Conservation (phyloP, 2,329 filamentous ascomycete species). For the Fonsecaea pedrosoi region DNA sequence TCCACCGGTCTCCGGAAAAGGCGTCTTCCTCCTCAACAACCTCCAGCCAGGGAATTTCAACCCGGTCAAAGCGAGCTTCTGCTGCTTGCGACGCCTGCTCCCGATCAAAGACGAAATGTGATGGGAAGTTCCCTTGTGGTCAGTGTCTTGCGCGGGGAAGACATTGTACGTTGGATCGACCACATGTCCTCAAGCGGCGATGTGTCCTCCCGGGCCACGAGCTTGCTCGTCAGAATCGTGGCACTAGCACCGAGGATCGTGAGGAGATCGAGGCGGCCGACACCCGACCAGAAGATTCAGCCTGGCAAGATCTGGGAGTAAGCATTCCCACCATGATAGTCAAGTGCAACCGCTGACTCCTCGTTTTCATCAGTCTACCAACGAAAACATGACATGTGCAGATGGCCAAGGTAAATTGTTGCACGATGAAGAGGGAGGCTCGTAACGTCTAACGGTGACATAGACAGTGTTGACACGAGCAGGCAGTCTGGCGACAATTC, state of each 20-base stretch:
- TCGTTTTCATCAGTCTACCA: neutral
- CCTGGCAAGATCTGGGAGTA: neutral
- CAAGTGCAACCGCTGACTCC: neutral
- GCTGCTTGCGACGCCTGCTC: slow-evolving; percentile 5
- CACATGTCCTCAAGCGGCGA: slow-evolving; percentile 5
- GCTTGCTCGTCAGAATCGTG: neutral
- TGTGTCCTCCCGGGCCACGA: neutral
- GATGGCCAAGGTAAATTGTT: neutral
- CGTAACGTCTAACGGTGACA: neutral
- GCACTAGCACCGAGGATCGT: neutral
- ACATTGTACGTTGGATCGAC: neutral
- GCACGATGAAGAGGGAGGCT: neutral
- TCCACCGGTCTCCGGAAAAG: neutral
- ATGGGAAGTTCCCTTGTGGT: neutral
- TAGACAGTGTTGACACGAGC: neutral
- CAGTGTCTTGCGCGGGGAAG: slow-evolving; percentile 2
- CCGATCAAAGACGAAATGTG: slow-evolving; percentile 5
- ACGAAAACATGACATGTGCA: neutral
- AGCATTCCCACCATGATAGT: neutral
- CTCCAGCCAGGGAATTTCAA: neutral
- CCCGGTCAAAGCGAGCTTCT: slow-evolving; percentile 5
- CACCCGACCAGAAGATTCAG: neutral
- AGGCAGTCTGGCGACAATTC: neutral
- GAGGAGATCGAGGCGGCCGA: neutral
- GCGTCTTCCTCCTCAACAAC: neutral